Percentiles rank a stretch among this genome's conserved stretches.
These are phyloP conservation scores for Arabidopsis arenosa DNA, from an alignment of 345 rosid species.

Conservation along the genomic window DNA sequence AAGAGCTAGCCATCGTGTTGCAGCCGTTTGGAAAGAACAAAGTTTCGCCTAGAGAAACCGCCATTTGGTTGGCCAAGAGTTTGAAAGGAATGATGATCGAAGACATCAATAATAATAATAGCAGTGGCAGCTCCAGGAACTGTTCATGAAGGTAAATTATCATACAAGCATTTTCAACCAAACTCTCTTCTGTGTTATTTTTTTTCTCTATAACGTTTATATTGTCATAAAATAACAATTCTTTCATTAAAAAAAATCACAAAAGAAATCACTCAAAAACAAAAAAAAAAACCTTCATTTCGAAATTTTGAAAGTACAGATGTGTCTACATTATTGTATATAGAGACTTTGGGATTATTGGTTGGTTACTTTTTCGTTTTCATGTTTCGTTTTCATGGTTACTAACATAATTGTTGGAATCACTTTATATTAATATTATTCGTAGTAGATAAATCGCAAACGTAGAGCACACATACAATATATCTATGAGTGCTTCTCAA, in stretches of 20 bases:
- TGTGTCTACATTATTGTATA: conserved; percentile 12
- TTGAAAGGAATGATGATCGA: conserved; percentile 95
- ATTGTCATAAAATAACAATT: conserved; percentile 27
- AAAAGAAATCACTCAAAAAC: not conserved
- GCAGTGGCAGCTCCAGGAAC: conserved; percentile 37
- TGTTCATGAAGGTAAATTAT: conserved; percentile 33
- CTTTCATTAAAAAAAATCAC: conserved; percentile 10
- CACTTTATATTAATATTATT: too few relatives aligned
- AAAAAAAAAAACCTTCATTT: not conserved
- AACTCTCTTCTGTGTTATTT: conserved; percentile 29
- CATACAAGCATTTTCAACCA: conserved; percentile 11
- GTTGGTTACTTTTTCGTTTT: conserved; percentile 3
- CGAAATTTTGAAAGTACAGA: conserved; percentile 30
- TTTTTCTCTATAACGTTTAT: conserved; percentile 6
- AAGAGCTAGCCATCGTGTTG: conserved; percentile 92
- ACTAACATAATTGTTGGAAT: too few relatives aligned
- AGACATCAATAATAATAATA: conserved; percentile 50
- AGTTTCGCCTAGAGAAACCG: conserved; percentile 98
- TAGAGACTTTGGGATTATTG: conserved; percentile 18
- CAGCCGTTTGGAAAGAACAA: conserved; percentile 95
- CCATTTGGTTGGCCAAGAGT: conserved; percentile 96
- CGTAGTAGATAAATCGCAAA: too few relatives aligned
- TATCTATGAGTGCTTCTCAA: too few relatives aligned
- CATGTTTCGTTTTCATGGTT: not conserved
- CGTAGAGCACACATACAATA: too few relatives aligned